Conservation (phyloP, 169 alveolate species). For the Eimeria zaria region DNA sequence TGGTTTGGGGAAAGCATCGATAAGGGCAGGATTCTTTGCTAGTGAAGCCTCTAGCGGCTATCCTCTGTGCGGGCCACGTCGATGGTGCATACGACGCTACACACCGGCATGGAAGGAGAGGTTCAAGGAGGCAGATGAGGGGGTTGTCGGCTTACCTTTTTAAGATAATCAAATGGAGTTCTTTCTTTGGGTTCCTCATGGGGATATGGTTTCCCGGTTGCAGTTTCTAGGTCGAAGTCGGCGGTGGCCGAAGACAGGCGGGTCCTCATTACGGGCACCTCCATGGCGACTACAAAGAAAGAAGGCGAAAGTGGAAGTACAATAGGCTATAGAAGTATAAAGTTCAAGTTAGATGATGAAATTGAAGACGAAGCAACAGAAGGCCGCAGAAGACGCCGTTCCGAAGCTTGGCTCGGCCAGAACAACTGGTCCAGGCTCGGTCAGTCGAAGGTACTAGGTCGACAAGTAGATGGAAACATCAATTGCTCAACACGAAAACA, state of each 20-base stretch:
- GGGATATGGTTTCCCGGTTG: background rate
- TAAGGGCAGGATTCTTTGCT: background rate
- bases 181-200: constrained; percentile 1
- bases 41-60: background rate
- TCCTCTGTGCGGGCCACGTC: background rate
- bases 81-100: background rate
- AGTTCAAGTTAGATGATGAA: background rate
- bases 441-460: background rate
- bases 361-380: background rate
- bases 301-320: background rate
- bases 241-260: constrained; percentile 38
- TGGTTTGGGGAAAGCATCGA: too few relatives aligned
- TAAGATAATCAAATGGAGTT: constrained; percentile 11
- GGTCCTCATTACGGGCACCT: constrained; percentile 28
- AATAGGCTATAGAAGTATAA: background rate
- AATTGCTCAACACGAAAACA: constrained; percentile 5
- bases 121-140: background rate
- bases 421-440: background rate
- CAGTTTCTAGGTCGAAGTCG: constrained; percentile 65
- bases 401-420: constrained; percentile 7
- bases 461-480: background rate
- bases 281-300: constrained; percentile 3
- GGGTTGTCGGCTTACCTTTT: constrained; percentile 2
- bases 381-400: constrained; percentile 35
- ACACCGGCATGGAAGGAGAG: background rate